Evolutionary conservation across 78 protist species (phyloP), one percentile per base, ranked within the genome.

Genomic region (Cavenderia fasciculata): DNA sequence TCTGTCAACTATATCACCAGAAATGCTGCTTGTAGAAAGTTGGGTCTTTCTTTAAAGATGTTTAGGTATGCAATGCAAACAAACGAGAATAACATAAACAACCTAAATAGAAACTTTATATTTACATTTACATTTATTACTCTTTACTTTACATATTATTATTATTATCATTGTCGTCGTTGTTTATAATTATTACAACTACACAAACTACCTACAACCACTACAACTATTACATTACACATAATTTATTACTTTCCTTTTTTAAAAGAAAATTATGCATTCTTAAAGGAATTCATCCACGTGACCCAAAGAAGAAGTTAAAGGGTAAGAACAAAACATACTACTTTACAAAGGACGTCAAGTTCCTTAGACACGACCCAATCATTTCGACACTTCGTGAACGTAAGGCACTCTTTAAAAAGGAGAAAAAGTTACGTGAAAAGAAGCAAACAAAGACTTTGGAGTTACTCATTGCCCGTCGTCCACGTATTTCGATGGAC

Each of bases 281-380:
- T 49, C 90, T 99, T 47, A 99, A 99, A 93, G 99, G 99, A 34
- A 91, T 99, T 74, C 98, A 91, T 66, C 99, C 99, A 44, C 94
- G 99, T 21, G 98, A 95, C 34, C 99, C 99, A 43, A 66, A 49
- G 70, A 95, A 97, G 87, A 94, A 87, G 84, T 75, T 89, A 62
- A 87, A 88, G 54, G 94, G 96, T 74, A 96, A 85, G 66, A 59
- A 76, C 2, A 73, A 74, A 61, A 66, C 87, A 43, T 95, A 92
- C 59, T 95, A 93, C 69, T 63, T 56, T 73, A 21, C 77, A 51
- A 94, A 95, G 59, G 99, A 99, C 90, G 96, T 99, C 84, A 8
- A 27, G 56, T 98, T 25, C 85, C 85, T 98, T 7, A 68, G 70
- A 51, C 96, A 96, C 74, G 99, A 99, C 62, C 99, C 99, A 11